A percentile compares a stretch with the other conserved stretches of the same genome.
Evolutionary conservation across 2,329 filamentous ascomycete species (phyloP).

Genomic region (Penicillium sp.): DNA sequence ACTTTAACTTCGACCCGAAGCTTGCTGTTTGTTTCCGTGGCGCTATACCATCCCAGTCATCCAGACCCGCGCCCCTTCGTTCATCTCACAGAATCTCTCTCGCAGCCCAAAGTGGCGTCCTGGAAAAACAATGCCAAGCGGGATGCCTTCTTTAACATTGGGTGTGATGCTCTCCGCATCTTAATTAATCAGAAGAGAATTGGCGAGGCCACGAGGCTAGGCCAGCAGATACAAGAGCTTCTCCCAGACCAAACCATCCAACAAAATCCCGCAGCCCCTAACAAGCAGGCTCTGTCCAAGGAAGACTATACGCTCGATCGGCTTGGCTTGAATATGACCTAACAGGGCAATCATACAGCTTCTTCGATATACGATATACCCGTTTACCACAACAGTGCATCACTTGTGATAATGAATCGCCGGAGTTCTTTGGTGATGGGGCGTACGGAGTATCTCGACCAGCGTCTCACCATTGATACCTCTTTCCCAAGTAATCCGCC

Average conservation of each 20-base stretch:
- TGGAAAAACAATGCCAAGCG: conserved; percentile 23
- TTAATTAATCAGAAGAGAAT: conserved; percentile 33
- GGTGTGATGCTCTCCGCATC: conserved; percentile 40
- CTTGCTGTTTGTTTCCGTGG: conserved; percentile 30
- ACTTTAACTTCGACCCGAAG: conserved; percentile 21
- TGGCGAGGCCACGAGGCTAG: conserved; percentile 30
- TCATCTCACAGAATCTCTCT: conserved; percentile 25
- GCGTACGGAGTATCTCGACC: too few relatives aligned
- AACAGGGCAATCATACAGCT: too few relatives aligned
- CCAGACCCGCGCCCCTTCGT: conserved; percentile 35
- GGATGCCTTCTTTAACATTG: conserved; percentile 33
- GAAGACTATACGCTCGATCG: conserved; percentile 27
- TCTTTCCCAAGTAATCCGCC: too few relatives aligned
- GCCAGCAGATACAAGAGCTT: conserved; percentile 31
- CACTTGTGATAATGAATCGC: too few relatives aligned
- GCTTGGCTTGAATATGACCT: conserved; percentile 10
- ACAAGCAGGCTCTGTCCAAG: conserved; percentile 21
- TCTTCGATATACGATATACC: too few relatives aligned
- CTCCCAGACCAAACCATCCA: conserved; percentile 24
- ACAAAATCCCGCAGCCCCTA: neutral
- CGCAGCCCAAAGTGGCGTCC: conserved; percentile 18
- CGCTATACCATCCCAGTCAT: conserved; percentile 39
- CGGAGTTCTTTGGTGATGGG: too few relatives aligned
- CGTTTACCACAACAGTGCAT: too few relatives aligned
- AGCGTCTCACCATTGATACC: too few relatives aligned